Conservation (phyloP, 805 yeast species). For the Saturnispora silvae region DNA sequence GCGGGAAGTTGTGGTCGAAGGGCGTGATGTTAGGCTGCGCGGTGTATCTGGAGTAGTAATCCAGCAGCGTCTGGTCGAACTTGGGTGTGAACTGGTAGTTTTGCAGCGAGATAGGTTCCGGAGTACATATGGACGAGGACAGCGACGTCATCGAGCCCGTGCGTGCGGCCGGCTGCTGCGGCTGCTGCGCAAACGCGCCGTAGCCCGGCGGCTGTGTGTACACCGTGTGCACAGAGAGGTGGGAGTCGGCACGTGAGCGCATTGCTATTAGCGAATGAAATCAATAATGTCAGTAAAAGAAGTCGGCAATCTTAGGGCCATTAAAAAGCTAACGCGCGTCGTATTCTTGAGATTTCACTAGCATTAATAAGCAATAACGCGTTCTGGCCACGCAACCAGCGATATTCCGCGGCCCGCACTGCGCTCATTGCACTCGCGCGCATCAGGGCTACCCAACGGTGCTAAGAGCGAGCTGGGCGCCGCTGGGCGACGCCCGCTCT, state of each 20-base stretch:
- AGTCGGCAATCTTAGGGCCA: too few relatives aligned
- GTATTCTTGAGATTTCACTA: too few relatives aligned
- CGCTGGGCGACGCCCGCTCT: too few relatives aligned
- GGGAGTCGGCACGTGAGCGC: conserved; percentile 11
- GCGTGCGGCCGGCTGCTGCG: conserved; percentile 2
- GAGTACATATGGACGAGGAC: conserved; percentile 14
- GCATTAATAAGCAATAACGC: too few relatives aligned
- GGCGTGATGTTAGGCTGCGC: conserved; percentile 58
- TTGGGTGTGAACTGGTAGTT: conserved; percentile 25
- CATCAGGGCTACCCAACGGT: too few relatives aligned
- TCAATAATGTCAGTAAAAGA: too few relatives aligned
- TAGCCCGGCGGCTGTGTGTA: conserved; percentile 1
- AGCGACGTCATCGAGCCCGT: conserved; percentile 17
- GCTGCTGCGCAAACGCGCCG: neutral
- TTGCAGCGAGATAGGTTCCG: conserved; percentile 11
- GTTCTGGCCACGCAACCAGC: too few relatives aligned
- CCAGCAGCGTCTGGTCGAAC: conserved; percentile 37
- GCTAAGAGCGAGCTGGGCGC: too few relatives aligned
- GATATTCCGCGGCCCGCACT: too few relatives aligned
- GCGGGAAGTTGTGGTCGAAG: conserved; percentile 54
- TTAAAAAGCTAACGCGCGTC: too few relatives aligned
- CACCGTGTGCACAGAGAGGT: conserved; percentile 6
- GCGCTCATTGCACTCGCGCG: too few relatives aligned
- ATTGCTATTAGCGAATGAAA: neutral
- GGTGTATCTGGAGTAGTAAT: conserved; percentile 37